Percentiles rank a stretch among this genome's conserved stretches.
Conservation (phyloP, 2,329 filamentous ascomycete genomes). For the Monosporascus sp. region DNA sequence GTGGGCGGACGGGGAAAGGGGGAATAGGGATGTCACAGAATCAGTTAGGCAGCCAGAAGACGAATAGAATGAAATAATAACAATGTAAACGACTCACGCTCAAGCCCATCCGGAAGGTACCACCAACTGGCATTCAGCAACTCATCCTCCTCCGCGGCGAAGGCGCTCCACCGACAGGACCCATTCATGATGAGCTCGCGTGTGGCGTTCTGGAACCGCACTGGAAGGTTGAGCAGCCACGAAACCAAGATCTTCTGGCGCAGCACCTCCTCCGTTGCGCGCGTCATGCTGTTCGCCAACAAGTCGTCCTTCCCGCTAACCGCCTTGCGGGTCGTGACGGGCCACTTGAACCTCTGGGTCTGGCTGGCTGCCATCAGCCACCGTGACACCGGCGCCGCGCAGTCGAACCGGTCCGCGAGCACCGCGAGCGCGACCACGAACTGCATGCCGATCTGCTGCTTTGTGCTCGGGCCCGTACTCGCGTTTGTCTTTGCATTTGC, state of each 20-base stretch:
- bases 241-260: slow-evolving; percentile 66
- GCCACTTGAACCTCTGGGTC: slow-evolving; percentile 50
- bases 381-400: slow-evolving; percentile 47
- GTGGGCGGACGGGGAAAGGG: neutral
- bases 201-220: slow-evolving; percentile 56
- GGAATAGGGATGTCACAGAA: neutral
- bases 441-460: slow-evolving; percentile 45
- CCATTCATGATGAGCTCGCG: slow-evolving; percentile 62
- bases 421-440: slow-evolving; percentile 65
- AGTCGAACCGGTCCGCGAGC: slow-evolving; percentile 70
- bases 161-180: slow-evolving; percentile 51
- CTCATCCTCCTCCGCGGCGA: slow-evolving; percentile 25
- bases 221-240: slow-evolving; percentile 57
- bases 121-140: slow-evolving; percentile 54
- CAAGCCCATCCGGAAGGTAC: slow-evolving; percentile 64
- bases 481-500: slow-evolving; percentile 10
- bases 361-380: slow-evolving; percentile 37
- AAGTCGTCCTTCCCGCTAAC: slow-evolving; percentile 31
- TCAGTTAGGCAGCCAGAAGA: slow-evolving; percentile 5
- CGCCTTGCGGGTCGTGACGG: slow-evolving; percentile 37
- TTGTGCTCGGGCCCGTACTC: neutral
- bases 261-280: slow-evolving; percentile 56
- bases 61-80: neutral
- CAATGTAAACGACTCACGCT: slow-evolving; percentile 41
- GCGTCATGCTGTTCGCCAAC: slow-evolving; percentile 26